Percentiles rank a stretch among this genome's conserved stretches.
These are phyloP conservation scores for Elaeis oleifera DNA, from an alignment of 202 grass and related monocot genomes.

Conservation along the genomic window DNA sequence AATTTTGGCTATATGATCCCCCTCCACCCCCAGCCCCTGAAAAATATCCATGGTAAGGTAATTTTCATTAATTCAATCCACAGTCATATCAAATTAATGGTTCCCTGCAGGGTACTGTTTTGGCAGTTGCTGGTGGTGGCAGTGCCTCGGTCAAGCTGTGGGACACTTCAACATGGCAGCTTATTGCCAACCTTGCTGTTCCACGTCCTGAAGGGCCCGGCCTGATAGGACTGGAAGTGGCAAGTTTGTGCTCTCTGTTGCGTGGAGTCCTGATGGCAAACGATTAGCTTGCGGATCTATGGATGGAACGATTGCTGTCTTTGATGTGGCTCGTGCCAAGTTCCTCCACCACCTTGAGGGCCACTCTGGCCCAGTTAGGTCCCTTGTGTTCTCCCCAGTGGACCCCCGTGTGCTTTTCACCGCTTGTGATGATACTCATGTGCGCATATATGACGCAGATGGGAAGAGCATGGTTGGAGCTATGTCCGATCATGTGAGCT, in stretches of 20 bases:
- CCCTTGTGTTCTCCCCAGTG: slow-evolving; percentile 82
- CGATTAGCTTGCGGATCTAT: slow-evolving; percentile 77
- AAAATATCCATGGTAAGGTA: too few species aligned
- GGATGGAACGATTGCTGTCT: slow-evolving; percentile 73
- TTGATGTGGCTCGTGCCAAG: slow-evolving; percentile 60
- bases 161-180: slow-evolving; percentile 74
- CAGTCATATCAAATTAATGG: background rate
- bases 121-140: slow-evolving; percentile 88
- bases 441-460: slow-evolving; percentile 86
- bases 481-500: slow-evolving; percentile 74
- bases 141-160: slow-evolving; percentile 79
- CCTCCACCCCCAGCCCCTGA: too few species aligned
- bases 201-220: slow-evolving; percentile 58
- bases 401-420: slow-evolving; percentile 84
- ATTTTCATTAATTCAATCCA: too few species aligned
- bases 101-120: slow-evolving; percentile 54
- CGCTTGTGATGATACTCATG: slow-evolving; percentile 56
- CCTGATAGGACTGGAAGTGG: slow-evolving; percentile 60
- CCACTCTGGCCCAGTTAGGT: slow-evolving; percentile 84
- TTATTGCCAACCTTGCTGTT: slow-evolving; percentile 46
- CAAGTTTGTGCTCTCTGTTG: slow-evolving; percentile 75
- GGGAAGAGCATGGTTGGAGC: slow-evolving; percentile 74
- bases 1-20: too few species aligned
- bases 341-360: slow-evolving; percentile 85
- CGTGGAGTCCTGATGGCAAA: slow-evolving; percentile 84